These are phyloP conservation scores for Pisolithus microcarpus DNA, from an alignment of 768 basidiomycete genomes.

Conservation along the genomic window DNA sequence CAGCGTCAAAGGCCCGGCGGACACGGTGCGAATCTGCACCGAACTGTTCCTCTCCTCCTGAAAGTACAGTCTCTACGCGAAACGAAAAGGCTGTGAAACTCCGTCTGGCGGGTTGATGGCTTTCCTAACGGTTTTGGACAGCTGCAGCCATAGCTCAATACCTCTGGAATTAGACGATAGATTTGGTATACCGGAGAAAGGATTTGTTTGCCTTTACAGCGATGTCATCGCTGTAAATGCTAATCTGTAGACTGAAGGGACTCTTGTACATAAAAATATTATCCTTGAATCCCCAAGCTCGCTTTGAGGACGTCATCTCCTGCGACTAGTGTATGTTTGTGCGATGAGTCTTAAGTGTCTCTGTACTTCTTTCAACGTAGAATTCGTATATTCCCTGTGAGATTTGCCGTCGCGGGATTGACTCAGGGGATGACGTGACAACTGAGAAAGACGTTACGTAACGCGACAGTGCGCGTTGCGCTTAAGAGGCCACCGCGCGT, in stretches of 20 bases:
- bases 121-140: neutral
- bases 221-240: too few relatives aligned
- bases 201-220: too few relatives aligned
- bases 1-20: conserved; percentile 62
- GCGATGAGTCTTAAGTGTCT: too few relatives aligned
- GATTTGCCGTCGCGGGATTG: too few relatives aligned
- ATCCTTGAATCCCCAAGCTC: too few relatives aligned
- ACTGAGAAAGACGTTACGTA: neutral
- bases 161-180: neutral
- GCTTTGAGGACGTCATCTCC: too few relatives aligned
- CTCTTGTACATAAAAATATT: too few relatives aligned
- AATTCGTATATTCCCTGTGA: too few relatives aligned
- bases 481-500: neutral
- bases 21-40: conserved; percentile 63
- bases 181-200: neutral
- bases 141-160: too few relatives aligned
- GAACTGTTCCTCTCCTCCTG: conserved; percentile 52
- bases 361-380: too few relatives aligned
- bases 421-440: neutral
- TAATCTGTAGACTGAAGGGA: too few relatives aligned
- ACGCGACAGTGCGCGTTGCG: neutral
- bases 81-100: neutral
- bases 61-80: neutral
- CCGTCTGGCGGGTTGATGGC: neutral
- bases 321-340: too few relatives aligned